Base-by-base conservation (phyloP, 1,139 yeast species). In the Kodamaea arcana region DNA sequence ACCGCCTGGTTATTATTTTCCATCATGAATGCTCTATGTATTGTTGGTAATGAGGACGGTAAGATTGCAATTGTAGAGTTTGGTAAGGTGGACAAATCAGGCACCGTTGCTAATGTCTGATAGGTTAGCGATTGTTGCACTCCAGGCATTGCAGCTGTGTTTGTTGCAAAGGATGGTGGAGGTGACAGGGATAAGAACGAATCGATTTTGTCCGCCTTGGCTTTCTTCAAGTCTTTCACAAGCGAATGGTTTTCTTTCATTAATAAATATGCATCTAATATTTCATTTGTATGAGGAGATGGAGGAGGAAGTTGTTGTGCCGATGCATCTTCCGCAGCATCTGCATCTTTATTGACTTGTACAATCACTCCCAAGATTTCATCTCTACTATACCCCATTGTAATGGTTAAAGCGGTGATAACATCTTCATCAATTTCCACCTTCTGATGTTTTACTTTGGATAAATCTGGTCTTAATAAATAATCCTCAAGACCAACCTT, bases 311-410 rank as follows among this genome's bases (percentile, higher is more conserved):
- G 10, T 5, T 10, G 21, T 16, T 7, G 7, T 52, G 60, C 10
- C 62, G 61, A 15, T 6, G 38, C 38, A 9, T 32, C 34, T 11
- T 16, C 32, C 10, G 28, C 23, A 11, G 15, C 33, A 5, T 32
- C 33, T 18, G 68, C 62, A 32, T 64, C 69, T 44, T 72, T 72
- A 45, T 70, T 69, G 39, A 65, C 59, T 27, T 57, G 54, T 18
- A 60, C 56, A 40, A 92, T 72, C 0, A 94, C 90, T 43, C 80
- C 87, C 41, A 83, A 61, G 35, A 92, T 86, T 53, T 90, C 97
- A 46, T 85, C 94, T 40, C 78, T 73, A 45, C 87, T 94, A 56
- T 87, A 92, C 27, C 98, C 97, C 94, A 94, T 86, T 10, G 97
- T 84, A 47, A 78, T 72, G 9, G 84, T 77, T 50, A 94, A 73